These are phyloP conservation scores for Linum usitatissimum DNA, from an alignment of 345 rosid species.

Conservation along the genomic window DNA sequence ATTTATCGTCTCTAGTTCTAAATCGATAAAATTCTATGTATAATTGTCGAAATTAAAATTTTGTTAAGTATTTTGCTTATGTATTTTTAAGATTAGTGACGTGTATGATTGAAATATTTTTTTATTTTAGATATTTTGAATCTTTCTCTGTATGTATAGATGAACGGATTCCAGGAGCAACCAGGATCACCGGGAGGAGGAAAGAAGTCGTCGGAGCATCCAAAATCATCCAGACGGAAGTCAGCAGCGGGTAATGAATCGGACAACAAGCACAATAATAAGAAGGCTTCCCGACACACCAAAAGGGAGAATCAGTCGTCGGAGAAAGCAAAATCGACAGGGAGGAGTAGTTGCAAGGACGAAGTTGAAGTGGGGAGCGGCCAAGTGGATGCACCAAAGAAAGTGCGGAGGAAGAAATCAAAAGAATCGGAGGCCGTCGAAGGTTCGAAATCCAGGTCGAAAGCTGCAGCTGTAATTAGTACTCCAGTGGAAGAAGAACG, in stretches of 20 bases:
- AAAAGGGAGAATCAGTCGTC: not conserved
- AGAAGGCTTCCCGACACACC: not conserved
- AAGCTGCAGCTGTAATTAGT: not conserved
- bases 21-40: not conserved
- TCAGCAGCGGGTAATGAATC: not conserved
- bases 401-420: not conserved
- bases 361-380: not conserved
- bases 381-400: not conserved
- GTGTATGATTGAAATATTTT: not conserved
- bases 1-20: too few species aligned
- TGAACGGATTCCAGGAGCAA: not conserved
- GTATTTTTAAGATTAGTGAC: too few species aligned
- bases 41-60: not conserved
- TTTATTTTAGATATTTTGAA: not conserved
- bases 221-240: not conserved
- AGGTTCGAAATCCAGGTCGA: not conserved
- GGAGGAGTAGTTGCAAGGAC: not conserved
- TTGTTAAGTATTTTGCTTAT: too few species aligned
- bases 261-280: not conserved
- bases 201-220: not conserved
- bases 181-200: not conserved
- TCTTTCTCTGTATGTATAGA: not conserved
- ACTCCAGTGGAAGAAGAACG: too few species aligned
- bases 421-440: not conserved
- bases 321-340: not conserved